Conservation (phyloP, 768 basidiomycete genomes). For the Tulasnella sp. region DNA sequence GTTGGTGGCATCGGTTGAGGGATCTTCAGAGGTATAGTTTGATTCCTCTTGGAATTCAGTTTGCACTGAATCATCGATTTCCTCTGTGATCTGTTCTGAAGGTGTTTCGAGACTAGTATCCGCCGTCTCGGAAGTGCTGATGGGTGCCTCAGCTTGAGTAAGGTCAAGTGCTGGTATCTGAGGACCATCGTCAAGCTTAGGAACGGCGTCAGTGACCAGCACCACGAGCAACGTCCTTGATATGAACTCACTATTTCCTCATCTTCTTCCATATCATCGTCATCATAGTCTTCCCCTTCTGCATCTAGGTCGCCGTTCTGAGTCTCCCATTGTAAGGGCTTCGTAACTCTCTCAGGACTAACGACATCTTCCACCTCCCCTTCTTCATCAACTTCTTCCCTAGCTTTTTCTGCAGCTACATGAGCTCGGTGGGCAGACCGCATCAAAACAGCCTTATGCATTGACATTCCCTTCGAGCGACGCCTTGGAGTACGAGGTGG, state of each 20-base stretch:
- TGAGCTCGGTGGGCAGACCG: constrained; percentile 13
- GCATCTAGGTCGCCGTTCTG: neutral
- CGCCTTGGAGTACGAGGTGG: constrained; percentile 4
- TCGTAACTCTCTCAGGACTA: constrained; percentile 11
- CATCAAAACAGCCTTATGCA: constrained; percentile 17
- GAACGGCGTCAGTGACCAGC: too few relatives aligned
- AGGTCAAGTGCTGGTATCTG: too few relatives aligned
- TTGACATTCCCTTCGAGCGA: neutral
- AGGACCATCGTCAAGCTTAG: too few relatives aligned
- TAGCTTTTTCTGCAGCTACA: constrained; percentile 2
- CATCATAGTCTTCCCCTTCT: constrained; percentile 5
- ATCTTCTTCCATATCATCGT: constrained; percentile 7
- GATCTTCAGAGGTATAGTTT: too few relatives aligned
- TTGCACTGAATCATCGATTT: too few relatives aligned
- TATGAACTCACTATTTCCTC: neutral
- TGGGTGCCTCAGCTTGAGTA: too few relatives aligned
- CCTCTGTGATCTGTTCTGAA: too few relatives aligned
- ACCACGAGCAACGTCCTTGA: neutral
- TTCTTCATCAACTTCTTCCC: constrained; percentile 15
- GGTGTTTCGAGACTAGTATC: too few relatives aligned
- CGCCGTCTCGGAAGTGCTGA: too few relatives aligned
- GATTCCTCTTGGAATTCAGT: too few relatives aligned
- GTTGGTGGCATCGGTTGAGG: too few relatives aligned
- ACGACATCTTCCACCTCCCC: constrained; percentile 14
- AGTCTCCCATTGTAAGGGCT: too few relatives aligned